Evolutionary conservation across 2,329 filamentous ascomycete genomes (phyloP).

Genomic region (Cadophora malorum): DNA sequence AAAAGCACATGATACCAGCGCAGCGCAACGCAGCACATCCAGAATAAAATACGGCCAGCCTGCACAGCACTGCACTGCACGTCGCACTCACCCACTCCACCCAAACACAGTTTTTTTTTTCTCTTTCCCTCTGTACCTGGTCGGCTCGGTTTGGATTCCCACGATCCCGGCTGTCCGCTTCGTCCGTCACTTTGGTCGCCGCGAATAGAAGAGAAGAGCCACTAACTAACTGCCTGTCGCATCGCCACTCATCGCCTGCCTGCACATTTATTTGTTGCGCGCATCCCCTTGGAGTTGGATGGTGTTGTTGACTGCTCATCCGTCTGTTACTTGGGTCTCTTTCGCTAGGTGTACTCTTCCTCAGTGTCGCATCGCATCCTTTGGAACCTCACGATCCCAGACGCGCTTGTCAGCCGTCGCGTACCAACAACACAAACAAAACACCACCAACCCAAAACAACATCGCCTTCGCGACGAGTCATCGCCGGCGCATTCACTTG

Average conservation of each 20-base stretch:
- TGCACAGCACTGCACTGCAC: not conserved
- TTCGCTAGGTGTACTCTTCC: constrained; percentile 37
- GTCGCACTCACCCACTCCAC: not conserved
- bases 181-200: not conserved
- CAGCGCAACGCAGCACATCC: not conserved
- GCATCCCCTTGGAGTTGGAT: constrained; percentile 6
- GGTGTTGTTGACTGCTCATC: not conserved
- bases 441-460: constrained; percentile 5
- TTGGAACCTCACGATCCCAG: constrained; percentile 23
- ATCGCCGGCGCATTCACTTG: constrained; percentile 17
- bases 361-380: not conserved
- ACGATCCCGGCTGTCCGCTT: constrained; percentile 5
- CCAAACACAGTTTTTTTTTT: too few relatives aligned
- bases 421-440: constrained; percentile 16
- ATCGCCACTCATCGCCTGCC: not conserved
- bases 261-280: constrained; percentile 19
- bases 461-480: constrained; percentile 15
- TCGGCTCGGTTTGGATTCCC: constrained; percentile 3
- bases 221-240: not conserved
- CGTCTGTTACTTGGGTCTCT: constrained; percentile 33
- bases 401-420: constrained; percentile 27
- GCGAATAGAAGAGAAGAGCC: constrained; percentile 14
- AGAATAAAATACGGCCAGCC: not conserved
- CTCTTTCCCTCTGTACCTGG: not conserved
- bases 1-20: constrained; percentile 5